A percentile compares a stretch with the other conserved stretches of the same genome.
Conservation (phyloP, 116 monocot genomes). For the Papilionanthe hybrid region DNA sequence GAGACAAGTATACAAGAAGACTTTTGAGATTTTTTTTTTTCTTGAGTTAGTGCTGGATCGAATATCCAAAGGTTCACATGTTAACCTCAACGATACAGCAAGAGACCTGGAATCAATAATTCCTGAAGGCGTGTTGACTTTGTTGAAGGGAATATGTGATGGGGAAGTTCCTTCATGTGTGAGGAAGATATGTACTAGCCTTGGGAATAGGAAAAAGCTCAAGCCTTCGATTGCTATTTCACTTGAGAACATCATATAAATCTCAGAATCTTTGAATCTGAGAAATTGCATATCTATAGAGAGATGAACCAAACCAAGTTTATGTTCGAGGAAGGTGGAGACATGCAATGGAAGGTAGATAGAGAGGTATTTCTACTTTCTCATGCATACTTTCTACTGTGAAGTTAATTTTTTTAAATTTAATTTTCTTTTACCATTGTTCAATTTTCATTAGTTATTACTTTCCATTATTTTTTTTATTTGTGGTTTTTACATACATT, state of each 20-base stretch:
- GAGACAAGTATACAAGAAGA: slow-evolving; percentile 93
- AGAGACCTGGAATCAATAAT: slow-evolving; percentile 39
- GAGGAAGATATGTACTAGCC: slow-evolving; percentile 78
- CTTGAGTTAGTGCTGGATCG: slow-evolving; percentile 87
- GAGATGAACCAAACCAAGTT: slow-evolving; percentile 56
- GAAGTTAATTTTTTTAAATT: no score
- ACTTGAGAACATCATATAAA: slow-evolving; percentile 73
- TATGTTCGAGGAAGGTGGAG: slow-evolving; percentile 73
- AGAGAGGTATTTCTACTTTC: slow-evolving; percentile 38
- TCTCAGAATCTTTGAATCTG: slow-evolving; percentile 62
- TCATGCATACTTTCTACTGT: background rate
- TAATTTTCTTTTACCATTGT: no score
- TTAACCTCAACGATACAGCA: background rate
- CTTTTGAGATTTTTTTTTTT: slow-evolving; percentile 81
- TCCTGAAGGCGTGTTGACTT: slow-evolving; percentile 47
- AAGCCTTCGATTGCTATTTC: slow-evolving; percentile 53
- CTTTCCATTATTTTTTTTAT: background rate
- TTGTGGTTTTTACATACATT: no score
- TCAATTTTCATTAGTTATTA: no score
- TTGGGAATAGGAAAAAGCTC: slow-evolving; percentile 90
- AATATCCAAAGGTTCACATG: slow-evolving; percentile 30
- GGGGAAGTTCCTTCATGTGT: slow-evolving; percentile 65
- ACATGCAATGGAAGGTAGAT: slow-evolving; percentile 81
- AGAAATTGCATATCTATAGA: slow-evolving; percentile 43
- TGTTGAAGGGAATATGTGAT: slow-evolving; percentile 67